Evolutionary conservation across 495 filamentous ascomycete species (phyloP).

Genomic region (Cryomyces minteri): DNA sequence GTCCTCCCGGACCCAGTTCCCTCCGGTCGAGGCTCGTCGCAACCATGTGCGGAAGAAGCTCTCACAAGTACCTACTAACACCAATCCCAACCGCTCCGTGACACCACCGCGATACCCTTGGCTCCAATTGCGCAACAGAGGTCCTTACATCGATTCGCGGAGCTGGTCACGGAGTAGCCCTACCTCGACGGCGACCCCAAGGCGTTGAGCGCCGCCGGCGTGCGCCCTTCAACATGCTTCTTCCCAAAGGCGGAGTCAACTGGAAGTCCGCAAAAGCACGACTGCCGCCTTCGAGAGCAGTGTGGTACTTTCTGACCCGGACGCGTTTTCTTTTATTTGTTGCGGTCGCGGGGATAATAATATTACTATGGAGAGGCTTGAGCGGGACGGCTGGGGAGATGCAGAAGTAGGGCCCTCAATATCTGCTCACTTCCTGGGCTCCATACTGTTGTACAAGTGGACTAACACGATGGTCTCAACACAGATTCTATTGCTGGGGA

Average conservation of each 20-base stretch:
- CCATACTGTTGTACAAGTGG: neutral
- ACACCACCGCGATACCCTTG: too few species aligned
- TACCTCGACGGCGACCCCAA: neutral
- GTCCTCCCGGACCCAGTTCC: too few species aligned
- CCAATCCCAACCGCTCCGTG: too few species aligned
- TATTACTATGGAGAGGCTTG: conserved; percentile 84
- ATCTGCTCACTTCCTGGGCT: neutral
- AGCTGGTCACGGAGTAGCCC: too few species aligned
- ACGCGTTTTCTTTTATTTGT: conserved; percentile 65
- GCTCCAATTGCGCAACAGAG: too few species aligned
- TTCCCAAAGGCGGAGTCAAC: conserved; percentile 75
- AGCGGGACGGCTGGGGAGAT: conserved; percentile 66
- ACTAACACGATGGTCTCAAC: neutral
- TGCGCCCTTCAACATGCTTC: conserved; percentile 33
- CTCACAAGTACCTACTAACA: too few species aligned
- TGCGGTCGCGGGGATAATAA: conserved; percentile 48
- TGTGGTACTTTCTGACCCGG: conserved; percentile 57
- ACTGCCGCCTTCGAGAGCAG: conserved; percentile 64
- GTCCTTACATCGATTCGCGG: too few species aligned
- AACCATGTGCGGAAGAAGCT: too few species aligned
- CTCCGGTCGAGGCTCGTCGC: too few species aligned
- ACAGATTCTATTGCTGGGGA: conserved; percentile 93
- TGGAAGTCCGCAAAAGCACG: conserved; percentile 80
- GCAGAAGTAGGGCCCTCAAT: conserved; percentile 51
- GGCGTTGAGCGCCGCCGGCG: neutral